A percentile compares a stretch with the other conserved stretches of the same genome.
These are phyloP conservation scores for Alternaria novae-zelandiae DNA, from an alignment of 2,329 filamentous ascomycete genomes.

Conservation along the genomic window DNA sequence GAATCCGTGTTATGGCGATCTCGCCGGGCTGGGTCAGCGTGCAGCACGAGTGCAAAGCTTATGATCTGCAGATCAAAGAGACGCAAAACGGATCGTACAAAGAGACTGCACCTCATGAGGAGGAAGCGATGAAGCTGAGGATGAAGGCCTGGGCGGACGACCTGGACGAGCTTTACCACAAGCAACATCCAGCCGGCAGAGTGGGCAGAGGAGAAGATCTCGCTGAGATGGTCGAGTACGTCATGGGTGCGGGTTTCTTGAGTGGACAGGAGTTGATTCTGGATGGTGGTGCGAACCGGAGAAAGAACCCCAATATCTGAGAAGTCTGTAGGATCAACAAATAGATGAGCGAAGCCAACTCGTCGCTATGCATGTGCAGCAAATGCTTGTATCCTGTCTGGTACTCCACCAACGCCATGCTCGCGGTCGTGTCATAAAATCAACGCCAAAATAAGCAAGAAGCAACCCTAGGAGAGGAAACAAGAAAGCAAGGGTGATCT, in stretches of 20 bases:
- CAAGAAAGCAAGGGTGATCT: not conserved
- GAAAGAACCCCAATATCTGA: constrained; percentile 32
- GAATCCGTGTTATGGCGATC: constrained; percentile 56
- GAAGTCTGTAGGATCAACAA: not conserved
- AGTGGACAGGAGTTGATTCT: constrained; percentile 42
- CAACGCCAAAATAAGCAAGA: not conserved
- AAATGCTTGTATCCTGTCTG: not conserved
- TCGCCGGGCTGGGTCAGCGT: constrained; percentile 61
- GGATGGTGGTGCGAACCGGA: constrained; percentile 30
- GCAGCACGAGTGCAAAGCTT: constrained; percentile 49
- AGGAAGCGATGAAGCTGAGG: constrained; percentile 17
- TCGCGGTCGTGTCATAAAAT: not conserved
- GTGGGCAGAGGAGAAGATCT: constrained; percentile 59
- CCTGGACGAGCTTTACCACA: constrained; percentile 53
- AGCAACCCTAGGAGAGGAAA: not conserved
- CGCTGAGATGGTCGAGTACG: constrained; percentile 50
- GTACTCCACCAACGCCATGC: constrained; percentile 12
- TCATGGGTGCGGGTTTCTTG: constrained; percentile 49
- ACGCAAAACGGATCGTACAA: constrained; percentile 24
- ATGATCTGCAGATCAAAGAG: constrained; percentile 48
- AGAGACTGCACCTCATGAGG: constrained; percentile 23
- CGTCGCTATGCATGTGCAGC: not conserved
- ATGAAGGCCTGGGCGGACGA: constrained; percentile 53
- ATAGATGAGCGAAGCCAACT: not conserved
- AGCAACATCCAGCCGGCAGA: constrained; percentile 57